Base-by-base conservation (phyloP, 1,139 yeast species). In the Saccharomycopsis crataegensis region DNA sequence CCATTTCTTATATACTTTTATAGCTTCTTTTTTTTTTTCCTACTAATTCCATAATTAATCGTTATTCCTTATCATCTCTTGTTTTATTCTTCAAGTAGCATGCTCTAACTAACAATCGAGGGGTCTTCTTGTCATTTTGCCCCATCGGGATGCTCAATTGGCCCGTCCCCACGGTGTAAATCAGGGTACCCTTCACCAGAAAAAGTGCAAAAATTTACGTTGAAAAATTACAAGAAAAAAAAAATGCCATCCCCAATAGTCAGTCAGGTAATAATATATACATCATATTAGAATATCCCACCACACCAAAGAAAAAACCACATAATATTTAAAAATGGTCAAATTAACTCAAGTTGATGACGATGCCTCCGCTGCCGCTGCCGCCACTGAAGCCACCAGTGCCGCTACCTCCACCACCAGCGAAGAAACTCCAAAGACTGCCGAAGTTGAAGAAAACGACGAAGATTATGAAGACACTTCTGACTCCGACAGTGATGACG, bases 311-410 rank as follows among this genome's bases (percentile, higher is more conserved):
- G 12, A 9, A 32, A 45, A 45, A 17, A 14, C 17, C 4, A 17
- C 12, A 37, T 16, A 11, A 34, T 36, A 14, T 11, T 14, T 40
- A 48, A 71, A 60, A 60, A 84, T 84, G 91, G 91, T 84, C 62
- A 82, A 82, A 65, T 82, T 84, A 67, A 83, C 89, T 45, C 86
- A 82, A 70, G 78, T 84, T 61, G 83, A 78, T 70, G 83, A 79
- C 74, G 76, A 72, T 62, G 70, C 73, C 50, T 62, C 65, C n/a
- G 32, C 37, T 14, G 48, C 36, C 28, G 11, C 48, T 9, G 38
- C 69, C 70, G 62, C 70, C 68, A 60, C 69, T 65, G 59, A 62
- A 62, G 46, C 65, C 64, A 22, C 28, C 61, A 83, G 78, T 70
- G 83, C 79, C 74, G 76, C 72, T 62, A 70, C 73, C 50, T 62